Evolutionary conservation across 306 rosid species (phyloP).

Genomic region (Cucumis cinereus): DNA sequence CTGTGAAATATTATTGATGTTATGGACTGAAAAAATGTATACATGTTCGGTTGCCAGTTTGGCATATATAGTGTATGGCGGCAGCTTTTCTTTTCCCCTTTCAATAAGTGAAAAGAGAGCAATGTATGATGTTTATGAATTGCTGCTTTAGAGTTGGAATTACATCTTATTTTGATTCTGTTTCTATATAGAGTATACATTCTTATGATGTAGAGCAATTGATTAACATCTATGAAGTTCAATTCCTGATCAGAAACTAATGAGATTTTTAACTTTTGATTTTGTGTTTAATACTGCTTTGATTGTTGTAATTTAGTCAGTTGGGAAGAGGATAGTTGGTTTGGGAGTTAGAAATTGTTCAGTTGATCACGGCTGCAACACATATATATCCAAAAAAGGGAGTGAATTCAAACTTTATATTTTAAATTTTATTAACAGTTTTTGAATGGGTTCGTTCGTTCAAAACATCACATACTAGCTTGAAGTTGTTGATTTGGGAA

Average conservation of each 20-base stretch:
- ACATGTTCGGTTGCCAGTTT: conserved; percentile 46
- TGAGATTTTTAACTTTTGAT: no score
- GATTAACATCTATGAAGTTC: background rate
- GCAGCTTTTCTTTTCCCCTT: conserved; percentile 18
- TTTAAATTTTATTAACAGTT: no score
- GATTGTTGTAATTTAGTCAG: no score
- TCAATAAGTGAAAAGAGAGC: conserved; percentile 49
- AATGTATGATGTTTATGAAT: conserved; percentile 37
- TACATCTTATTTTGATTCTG: conserved; percentile 23
- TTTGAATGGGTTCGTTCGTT: no score
- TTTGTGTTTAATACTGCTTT: no score
- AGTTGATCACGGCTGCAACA: no score
- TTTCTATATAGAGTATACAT: conserved; percentile 1
- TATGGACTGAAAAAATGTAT: conserved; percentile 52
- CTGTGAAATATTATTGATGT: conserved; percentile 42
- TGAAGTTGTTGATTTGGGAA: background rate
- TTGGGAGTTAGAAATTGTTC: no score
- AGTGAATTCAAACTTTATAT: no score
- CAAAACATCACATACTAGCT: background rate
- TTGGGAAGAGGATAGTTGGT: no score
- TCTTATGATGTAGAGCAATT: conserved; percentile 14
- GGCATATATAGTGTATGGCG: conserved; percentile 77
- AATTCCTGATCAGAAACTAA: background rate
- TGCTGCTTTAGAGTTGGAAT: conserved; percentile 19
- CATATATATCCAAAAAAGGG: no score